phyloP scores from a whole-genome alignment of 2,329 filamentous ascomycete genomes.

The Lojkania enalia region DNA sequence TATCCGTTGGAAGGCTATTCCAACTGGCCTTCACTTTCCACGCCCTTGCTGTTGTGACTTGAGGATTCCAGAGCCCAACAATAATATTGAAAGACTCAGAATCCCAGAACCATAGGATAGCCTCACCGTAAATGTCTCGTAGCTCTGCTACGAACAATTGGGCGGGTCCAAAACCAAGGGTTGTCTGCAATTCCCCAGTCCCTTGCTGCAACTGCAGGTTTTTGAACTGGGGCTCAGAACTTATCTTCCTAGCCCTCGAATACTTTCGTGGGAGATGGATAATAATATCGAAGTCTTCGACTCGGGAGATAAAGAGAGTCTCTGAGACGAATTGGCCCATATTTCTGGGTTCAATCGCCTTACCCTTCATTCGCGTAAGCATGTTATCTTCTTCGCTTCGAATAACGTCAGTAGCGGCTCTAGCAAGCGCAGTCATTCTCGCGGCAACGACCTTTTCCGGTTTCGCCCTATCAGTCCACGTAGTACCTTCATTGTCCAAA shows the following conservation, averaged over 20 bases:
- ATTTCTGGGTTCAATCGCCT: conserved; percentile 1
- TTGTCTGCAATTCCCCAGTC: conserved; percentile 41
- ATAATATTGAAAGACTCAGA: conserved; percentile 60
- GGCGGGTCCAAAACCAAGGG: conserved; percentile 63
- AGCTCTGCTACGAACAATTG: conserved; percentile 69
- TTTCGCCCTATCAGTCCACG: conserved; percentile 71
- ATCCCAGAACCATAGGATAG: conserved; percentile 80
- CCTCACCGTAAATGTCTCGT: conserved; percentile 65
- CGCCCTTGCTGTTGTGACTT: conserved; percentile 52
- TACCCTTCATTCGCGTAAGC: conserved; percentile 25
- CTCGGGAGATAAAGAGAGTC: conserved; percentile 71
- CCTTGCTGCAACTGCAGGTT: conserved; percentile 67
- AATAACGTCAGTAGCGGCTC: conserved; percentile 63
- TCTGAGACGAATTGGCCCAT: conserved; percentile 46
- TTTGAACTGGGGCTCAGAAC: conserved; percentile 66
- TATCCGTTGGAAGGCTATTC: conserved; percentile 61
- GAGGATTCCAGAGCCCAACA: conserved; percentile 68
- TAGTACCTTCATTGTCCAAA: conserved; percentile 74
- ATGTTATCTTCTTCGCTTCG: conserved; percentile 57
- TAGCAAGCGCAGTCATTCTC: conserved; percentile 79
- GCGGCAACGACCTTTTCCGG: conserved; percentile 83
- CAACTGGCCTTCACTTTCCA: conserved; percentile 75
- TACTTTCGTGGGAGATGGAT: conserved; percentile 67
- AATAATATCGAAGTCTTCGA: conserved; percentile 84
- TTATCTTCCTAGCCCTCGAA: conserved; percentile 41